These are phyloP conservation scores for Lepraria neglecta DNA, from an alignment of 495 filamentous ascomycete genomes.

Conservation along the genomic window DNA sequence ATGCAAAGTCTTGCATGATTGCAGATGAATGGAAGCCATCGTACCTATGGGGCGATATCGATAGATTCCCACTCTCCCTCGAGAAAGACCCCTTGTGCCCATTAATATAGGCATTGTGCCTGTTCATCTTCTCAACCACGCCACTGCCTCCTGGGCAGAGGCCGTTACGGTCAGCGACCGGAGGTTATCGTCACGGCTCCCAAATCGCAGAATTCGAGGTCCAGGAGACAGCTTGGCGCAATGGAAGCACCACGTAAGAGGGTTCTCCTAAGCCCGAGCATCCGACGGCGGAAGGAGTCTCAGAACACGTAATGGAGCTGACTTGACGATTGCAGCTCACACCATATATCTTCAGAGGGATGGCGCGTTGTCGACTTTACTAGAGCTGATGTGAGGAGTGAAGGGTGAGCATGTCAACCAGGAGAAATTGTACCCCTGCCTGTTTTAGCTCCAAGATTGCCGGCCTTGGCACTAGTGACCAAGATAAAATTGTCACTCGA, in stretches of 20 bases:
- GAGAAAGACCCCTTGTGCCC: conserved; percentile 63
- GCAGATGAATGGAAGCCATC: conserved; percentile 22
- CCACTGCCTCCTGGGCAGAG: background rate
- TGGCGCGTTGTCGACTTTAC: background rate
- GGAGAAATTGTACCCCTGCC: conserved; percentile 5
- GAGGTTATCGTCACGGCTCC: background rate
- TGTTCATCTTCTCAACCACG: conserved; percentile 41
- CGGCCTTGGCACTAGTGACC: background rate
- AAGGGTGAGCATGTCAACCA: background rate
- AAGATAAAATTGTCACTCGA: background rate
- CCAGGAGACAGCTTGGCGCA: background rate
- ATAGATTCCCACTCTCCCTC: conserved; percentile 57
- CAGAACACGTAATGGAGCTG: background rate
- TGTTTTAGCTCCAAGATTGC: background rate
- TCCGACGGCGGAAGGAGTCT: background rate
- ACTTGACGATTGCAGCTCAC: background rate
- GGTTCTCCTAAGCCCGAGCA: background rate
- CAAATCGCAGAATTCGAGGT: background rate
- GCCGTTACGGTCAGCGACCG: background rate
- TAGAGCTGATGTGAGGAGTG: background rate
- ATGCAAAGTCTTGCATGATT: conserved; percentile 14
- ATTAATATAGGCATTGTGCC: conserved; percentile 66
- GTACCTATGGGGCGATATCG: conserved; percentile 86
- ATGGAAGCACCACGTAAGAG: background rate
- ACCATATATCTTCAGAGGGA: background rate